Base-by-base conservation (phyloP, 345 rosid genomes). In the Moricandia moricandioides region DNA sequence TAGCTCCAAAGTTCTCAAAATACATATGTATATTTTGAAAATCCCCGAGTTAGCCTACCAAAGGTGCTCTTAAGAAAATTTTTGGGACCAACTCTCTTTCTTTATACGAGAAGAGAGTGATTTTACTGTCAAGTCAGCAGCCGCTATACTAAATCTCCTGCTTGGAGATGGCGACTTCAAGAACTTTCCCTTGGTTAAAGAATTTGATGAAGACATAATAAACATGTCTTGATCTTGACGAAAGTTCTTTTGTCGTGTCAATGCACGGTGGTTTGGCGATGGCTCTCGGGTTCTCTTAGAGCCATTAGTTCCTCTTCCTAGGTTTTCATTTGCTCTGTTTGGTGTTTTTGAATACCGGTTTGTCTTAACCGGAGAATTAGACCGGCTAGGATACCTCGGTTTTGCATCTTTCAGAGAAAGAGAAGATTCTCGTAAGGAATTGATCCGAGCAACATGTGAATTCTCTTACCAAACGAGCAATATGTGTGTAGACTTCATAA, bases 181-280 rank as follows among this genome's bases (percentile, higher is more conserved):
- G 54, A 73, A 33, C 59, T 80, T 80, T 0, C 79, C 49, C 9
- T 74, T 79, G 37, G 77, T 79, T 24, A 72, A 26, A 59, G 68
- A 72, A 51, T 79, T 39, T 2, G 78, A 40, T 7, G 58, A 69
- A 14, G 68, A 24, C n/a, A 80, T 14, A 54, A 64, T 49, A 33
- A 54, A 70, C 63, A 40, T 65, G 60, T 78, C 84, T 14, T 78
- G 64, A 31, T 88, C 86, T 31, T 57, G 74, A 37, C 92, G 84
- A 74, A 87, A 87, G 81, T 90, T 88, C 84, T 88, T 93, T 68
- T 91, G 89, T 27, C 91, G 80, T 7, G 84, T 75, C 34, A 84
- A 45, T 18, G 81, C 39, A 5, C 67, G 61, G 47, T 74, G 68
- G 72, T 71, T 61, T 35, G 96, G 96, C 0, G 98, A 89, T 67